Percentiles rank a stretch among this genome's conserved stretches.
phyloP scores from a whole-genome alignment of 208 protist genomes.

The Wallacemonas collosoma region DNA sequence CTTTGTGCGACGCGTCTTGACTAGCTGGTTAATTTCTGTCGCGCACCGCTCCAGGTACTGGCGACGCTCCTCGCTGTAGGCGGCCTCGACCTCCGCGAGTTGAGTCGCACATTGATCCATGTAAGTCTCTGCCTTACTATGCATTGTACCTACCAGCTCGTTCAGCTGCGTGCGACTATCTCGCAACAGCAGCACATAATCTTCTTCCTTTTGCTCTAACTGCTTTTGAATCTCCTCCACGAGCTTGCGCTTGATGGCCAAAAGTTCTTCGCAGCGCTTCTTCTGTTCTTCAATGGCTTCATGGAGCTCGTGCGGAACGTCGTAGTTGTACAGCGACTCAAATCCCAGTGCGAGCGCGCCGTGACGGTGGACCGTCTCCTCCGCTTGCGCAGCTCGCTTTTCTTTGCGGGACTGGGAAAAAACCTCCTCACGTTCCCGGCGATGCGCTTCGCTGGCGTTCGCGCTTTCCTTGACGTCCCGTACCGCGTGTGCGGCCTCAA shows the following conservation, averaged over 20 bases:
- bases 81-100: slow-evolving; percentile 85
- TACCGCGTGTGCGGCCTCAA: slow-evolving; percentile 48
- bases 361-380: slow-evolving; percentile 58
- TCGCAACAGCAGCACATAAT: slow-evolving; percentile 90
- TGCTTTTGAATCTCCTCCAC: slow-evolving; percentile 79
- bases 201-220: slow-evolving; percentile 88
- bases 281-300: slow-evolving; percentile 76
- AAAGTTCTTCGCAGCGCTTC: slow-evolving; percentile 72
- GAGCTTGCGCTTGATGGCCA: slow-evolving; percentile 87
- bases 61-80: slow-evolving; percentile 84
- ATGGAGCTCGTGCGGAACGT: slow-evolving; percentile 86
- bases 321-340: slow-evolving; percentile 82
- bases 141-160: slow-evolving; percentile 85
- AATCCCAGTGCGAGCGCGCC: slow-evolving; percentile 87
- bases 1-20: slow-evolving; percentile 88
- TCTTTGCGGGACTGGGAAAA: slow-evolving; percentile 37
- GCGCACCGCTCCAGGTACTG: slow-evolving; percentile 73
- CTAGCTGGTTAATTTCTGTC: slow-evolving; percentile 84
- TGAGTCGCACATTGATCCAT: slow-evolving; percentile 75
- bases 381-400: slow-evolving; percentile 48
- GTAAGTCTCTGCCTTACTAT: slow-evolving; percentile 77
- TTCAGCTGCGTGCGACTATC: slow-evolving; percentile 84
- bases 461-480: slow-evolving; percentile 62
- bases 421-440: slow-evolving; percentile 60
- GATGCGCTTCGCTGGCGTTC: slow-evolving; percentile 69